Percentiles rank a stretch among this genome's conserved stretches.
These are phyloP conservation scores for Noccaea bulbosa DNA, from an alignment of 345 rosid genomes.

Conservation along the genomic window DNA sequence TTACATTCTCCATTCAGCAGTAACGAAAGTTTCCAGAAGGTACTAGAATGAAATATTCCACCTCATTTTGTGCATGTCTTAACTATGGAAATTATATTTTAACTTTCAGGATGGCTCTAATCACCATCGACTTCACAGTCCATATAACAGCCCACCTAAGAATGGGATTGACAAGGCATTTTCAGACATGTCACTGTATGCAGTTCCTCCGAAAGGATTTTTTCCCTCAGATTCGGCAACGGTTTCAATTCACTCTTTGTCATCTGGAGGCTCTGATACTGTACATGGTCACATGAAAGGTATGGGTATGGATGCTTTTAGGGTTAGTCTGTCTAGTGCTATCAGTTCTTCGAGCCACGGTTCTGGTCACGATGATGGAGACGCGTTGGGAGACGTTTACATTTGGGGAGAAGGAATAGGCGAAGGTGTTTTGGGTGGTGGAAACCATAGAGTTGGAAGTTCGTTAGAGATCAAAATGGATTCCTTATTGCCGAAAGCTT, in stretches of 20 bases:
- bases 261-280: conserved; percentile 92
- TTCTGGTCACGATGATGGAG: conserved; percentile 57
- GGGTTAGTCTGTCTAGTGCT: conserved; percentile 97
- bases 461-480: conserved; percentile 46
- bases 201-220: conserved; percentile 84
- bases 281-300: conserved; percentile 80
- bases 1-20: conserved; percentile 72
- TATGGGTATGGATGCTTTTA: conserved; percentile 76
- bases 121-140: conserved; percentile 79
- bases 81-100: conserved; percentile 19
- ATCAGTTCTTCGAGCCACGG: conserved; percentile 57
- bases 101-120: conserved; percentile 70
- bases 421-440: conserved; percentile 49
- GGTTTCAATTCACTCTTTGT: conserved; percentile 84
- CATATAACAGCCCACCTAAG: conserved; percentile 93
- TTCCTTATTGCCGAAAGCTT: conserved; percentile 54
- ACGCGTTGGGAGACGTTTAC: conserved; percentile 56
- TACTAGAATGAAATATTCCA: conserved; percentile 40
- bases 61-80: conserved; percentile 14
- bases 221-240: conserved; percentile 79
- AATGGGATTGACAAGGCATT: conserved; percentile 83
- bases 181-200: conserved; percentile 79
- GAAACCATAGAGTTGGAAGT: conserved; percentile 43
- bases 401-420: conserved; percentile 66
- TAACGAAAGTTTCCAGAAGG: conserved; percentile 90